phyloP scores from a whole-genome alignment of 2,329 filamentous ascomycete species.

The Trichoderma simmonsii region DNA sequence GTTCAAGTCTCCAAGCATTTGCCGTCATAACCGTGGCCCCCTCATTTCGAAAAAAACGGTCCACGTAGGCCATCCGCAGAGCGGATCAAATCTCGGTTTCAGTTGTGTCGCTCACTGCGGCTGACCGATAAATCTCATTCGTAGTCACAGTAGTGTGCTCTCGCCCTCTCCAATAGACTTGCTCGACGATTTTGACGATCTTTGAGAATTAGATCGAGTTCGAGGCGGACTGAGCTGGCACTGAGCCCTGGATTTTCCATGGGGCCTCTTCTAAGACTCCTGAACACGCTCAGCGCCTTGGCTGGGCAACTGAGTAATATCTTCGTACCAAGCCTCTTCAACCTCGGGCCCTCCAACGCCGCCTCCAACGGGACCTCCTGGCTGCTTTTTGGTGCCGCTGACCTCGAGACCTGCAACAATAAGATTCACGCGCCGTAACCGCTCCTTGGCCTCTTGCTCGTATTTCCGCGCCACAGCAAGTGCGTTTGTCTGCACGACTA shows the following conservation, averaged over 20 bases:
- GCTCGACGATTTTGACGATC: background rate
- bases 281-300: background rate
- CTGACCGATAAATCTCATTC: background rate
- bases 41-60: background rate
- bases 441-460: slow-evolving; percentile 70
- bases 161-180: background rate
- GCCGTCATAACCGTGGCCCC: slow-evolving; percentile 26
- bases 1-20: slow-evolving; percentile 17
- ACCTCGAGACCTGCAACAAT: slow-evolving; percentile 73
- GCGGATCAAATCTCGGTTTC: background rate
- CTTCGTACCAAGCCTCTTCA: slow-evolving; percentile 37
- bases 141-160: background rate
- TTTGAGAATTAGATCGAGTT: background rate
- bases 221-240: background rate
- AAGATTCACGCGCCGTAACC: slow-evolving; percentile 75
- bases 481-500: slow-evolving; percentile 66
- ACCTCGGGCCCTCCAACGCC: slow-evolving; percentile 19
- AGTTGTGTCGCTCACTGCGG: background rate
- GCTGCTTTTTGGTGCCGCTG: slow-evolving; percentile 25
- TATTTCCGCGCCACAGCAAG: slow-evolving; percentile 68
- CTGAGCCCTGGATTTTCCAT: background rate
- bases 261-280: background rate
- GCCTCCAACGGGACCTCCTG: slow-evolving; percentile 6
- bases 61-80: background rate
- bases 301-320: slow-evolving; percentile 20